Conservation (phyloP, 225 moss, liverwort and hornwort species). For the Marchantia polymorpha region DNA sequence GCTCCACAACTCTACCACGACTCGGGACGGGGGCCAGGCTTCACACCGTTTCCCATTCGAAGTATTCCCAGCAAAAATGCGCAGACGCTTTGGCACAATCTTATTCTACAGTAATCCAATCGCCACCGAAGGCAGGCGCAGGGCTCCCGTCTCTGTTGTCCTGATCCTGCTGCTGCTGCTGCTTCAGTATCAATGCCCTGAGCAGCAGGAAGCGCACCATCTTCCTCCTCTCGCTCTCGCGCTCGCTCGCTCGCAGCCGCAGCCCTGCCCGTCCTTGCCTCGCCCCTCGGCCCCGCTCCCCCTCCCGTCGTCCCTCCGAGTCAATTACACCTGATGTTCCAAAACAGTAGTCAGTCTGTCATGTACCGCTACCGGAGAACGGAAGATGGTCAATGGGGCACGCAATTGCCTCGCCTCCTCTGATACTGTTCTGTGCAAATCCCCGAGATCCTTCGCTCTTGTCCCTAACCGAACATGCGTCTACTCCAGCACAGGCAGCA, state of each 20-base stretch:
- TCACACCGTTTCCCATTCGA: background rate
- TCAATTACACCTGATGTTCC: slow-evolving; percentile 13
- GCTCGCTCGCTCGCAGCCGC: background rate
- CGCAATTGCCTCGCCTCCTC: slow-evolving; percentile 15
- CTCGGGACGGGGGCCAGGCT: background rate
- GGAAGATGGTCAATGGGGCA: slow-evolving; percentile 2
- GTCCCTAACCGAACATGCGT: slow-evolving; percentile 5
- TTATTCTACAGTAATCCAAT: background rate
- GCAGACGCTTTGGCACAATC: background rate
- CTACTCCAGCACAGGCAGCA: background rate
- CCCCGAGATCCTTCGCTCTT: slow-evolving; percentile 3
- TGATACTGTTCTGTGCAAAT: background rate
- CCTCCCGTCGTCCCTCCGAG: background rate
- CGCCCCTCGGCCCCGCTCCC: background rate
- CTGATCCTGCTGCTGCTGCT: slow-evolving; percentile 28
- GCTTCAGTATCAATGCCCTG: slow-evolving; percentile 21
- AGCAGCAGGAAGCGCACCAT: background rate
- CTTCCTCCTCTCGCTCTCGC: background rate
- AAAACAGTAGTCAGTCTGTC: background rate
- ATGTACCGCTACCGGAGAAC: background rate
- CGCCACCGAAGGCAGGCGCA: background rate
- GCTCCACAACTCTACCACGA: background rate
- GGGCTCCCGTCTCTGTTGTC: background rate
- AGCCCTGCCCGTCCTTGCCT: background rate
- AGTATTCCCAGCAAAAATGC: background rate